These are phyloP conservation scores for Eragrostis curvula DNA, from an alignment of 176 grass and related monocot species.

Conservation along the genomic window DNA sequence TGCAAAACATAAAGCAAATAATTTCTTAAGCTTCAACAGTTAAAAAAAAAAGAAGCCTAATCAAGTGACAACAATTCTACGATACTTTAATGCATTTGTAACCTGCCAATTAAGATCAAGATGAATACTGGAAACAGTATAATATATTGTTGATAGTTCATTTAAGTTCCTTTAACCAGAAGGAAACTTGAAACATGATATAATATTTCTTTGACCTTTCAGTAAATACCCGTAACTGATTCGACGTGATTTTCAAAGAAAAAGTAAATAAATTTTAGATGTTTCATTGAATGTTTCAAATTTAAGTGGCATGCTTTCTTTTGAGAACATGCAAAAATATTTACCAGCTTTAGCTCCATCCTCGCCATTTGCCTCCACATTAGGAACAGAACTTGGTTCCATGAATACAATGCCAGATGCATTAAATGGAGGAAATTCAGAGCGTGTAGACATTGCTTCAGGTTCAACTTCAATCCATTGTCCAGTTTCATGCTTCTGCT, in stretches of 20 bases:
- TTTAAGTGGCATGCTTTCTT: background rate
- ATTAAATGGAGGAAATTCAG: constrained; percentile 89
- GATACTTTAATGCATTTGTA: constrained; percentile 8
- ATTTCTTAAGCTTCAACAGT: constrained; percentile 17
- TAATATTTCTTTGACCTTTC: background rate
- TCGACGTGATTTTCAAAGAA: background rate
- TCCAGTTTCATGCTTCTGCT: constrained; percentile 95
- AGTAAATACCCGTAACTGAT: background rate
- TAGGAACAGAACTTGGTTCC: constrained; percentile 37
- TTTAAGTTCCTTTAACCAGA: background rate
- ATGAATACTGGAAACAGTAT: background rate
- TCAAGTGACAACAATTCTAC: constrained; percentile 2
- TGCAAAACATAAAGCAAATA: constrained; percentile 35
- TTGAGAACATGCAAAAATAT: constrained; percentile 15
- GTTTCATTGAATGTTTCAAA: constrained; percentile 27
- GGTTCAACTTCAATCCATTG: constrained; percentile 98
- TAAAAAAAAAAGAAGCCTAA: constrained; percentile 11
- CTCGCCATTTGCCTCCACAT: constrained; percentile 65
- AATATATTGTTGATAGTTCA: constrained; percentile 15
- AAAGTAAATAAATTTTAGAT: background rate
- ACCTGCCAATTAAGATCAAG: background rate
- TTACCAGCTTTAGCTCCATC: constrained; percentile 76
- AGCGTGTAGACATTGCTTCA: constrained; percentile 86
- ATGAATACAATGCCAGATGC: constrained; percentile 74
- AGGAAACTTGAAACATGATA: constrained; percentile 1